Evolutionary conservation across 768 basidiomycete genomes (phyloP), one percentile per base, ranked within the genome.

Genomic region (Mycena galopus): DNA sequence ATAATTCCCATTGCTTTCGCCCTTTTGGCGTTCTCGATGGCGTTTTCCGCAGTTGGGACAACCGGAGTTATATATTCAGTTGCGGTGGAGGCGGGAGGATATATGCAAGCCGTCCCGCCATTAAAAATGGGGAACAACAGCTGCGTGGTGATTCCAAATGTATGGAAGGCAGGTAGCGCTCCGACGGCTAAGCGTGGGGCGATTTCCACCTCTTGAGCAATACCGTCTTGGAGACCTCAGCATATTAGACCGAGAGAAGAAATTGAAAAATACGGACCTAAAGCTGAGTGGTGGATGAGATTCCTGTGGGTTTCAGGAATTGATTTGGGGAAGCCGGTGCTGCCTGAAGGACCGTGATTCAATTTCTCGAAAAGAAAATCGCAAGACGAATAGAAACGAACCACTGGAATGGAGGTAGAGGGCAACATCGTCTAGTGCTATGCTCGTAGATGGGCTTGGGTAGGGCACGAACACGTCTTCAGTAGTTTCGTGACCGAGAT

Each of bases 161-260:
- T 78, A 71, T 87, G 85, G 76, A 87, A 87, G 9, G 84, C 51
- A 10, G 86, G 86, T 14, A 86, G 75, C n/a, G 75, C 73, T 11
- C 69, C 69, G 32, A n/a, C 44, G 3, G 69, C 69, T 29, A 47
- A 44, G 63, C 62, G 69, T 16, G 69, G 69, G 12, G 63, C n/a
- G 19, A 71, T 3, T n/a, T 44, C 32, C 2, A n/a, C 57, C 4
- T 37, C 6, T 33, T 65, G 16, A 25, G 25, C n/a, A n/a, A 65
- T 3, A n/a, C 17, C 6, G 19, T 50, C 63, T 56, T 27, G 42
- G n/a, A 57, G 42, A 29, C 6, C 0, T 58, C 23, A 58, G 29
- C n/a, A 44, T 12, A 30, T 17, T 19, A 6, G 21, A 29, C 6
- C 16, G n/a, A 25, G 4, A 12, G 10, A 29, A 19, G 53, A 23